Percentiles rank a stretch among this genome's conserved stretches.
These are phyloP conservation scores for Cryphonectria naterciae DNA, from an alignment of 2,329 filamentous ascomycete genomes.

Conservation along the genomic window DNA sequence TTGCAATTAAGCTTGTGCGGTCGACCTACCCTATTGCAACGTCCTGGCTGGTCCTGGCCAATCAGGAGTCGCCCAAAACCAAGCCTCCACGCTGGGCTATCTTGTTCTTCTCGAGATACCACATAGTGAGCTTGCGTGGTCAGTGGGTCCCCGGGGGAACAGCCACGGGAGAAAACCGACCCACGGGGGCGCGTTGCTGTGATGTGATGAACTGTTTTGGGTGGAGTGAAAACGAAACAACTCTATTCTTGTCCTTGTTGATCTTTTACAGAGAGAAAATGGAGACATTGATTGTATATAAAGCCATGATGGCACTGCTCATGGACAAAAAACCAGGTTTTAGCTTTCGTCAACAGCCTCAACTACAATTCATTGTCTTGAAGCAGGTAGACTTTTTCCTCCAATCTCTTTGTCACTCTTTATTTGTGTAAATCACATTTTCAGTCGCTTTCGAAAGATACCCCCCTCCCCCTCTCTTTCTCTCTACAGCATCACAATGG, in stretches of 20 bases:
- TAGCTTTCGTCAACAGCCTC: background rate
- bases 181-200: background rate
- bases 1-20: conserved; percentile 2
- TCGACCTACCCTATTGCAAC: background rate
- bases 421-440: background rate
- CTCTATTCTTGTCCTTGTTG: background rate
- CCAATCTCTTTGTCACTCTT: background rate
- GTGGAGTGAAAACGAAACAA: background rate
- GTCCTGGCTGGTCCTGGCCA: background rate
- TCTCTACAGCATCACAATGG: conserved; percentile 17
- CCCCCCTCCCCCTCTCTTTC: background rate
- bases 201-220: background rate
- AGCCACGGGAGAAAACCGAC: background rate
- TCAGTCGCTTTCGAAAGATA: background rate
- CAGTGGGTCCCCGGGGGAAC: background rate
- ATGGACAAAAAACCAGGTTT: background rate
- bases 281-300: background rate
- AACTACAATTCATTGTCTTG: background rate
- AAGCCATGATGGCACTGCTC: background rate
- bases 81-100: background rate
- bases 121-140: background rate
- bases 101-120: background rate
- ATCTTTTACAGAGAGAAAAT: background rate
- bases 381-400: background rate
- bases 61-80: background rate